These are phyloP conservation scores for Pistacia vera DNA, from an alignment of 345 rosid species.

Conservation along the genomic window DNA sequence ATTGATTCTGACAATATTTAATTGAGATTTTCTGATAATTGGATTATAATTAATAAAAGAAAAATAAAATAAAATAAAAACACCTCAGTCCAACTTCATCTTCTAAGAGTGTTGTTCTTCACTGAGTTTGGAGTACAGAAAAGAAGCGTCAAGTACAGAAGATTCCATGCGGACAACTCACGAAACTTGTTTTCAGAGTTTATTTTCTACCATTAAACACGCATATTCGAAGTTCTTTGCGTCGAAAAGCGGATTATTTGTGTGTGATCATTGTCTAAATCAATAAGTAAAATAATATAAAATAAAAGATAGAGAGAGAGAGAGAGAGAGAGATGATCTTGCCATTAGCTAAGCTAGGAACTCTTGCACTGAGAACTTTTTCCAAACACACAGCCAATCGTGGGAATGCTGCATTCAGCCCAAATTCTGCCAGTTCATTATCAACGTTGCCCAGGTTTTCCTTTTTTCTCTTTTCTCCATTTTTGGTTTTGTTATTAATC, in stretches of 20 bases:
- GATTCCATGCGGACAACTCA: not conserved
- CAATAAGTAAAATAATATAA: not conserved
- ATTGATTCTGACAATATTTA: too few species aligned
- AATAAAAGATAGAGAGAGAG: not conserved
- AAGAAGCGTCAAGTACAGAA: not conserved
- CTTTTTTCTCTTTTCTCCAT: not conserved
- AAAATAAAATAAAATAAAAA: too few species aligned
- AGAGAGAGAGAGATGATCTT: slow-evolving; percentile 38
- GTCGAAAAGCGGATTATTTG: slow-evolving; percentile 11
- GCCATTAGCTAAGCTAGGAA: slow-evolving; percentile 71
- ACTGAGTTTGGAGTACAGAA: too few species aligned
- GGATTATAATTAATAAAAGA: too few species aligned
- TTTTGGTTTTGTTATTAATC: too few species aligned
- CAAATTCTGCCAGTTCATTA: slow-evolving; percentile 67
- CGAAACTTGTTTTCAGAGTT: not conserved
- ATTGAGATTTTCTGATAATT: too few species aligned
- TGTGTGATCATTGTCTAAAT: not conserved
- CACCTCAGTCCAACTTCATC: too few species aligned
- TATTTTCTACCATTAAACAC: not conserved
- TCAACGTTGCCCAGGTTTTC: slow-evolving; percentile 77
- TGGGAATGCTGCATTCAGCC: slow-evolving; percentile 66
- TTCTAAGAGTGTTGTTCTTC: too few species aligned
- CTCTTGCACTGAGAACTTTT: slow-evolving; percentile 69
- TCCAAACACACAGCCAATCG: slow-evolving; percentile 84
- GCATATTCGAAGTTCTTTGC: not conserved